Evolutionary conservation across 2,329 filamentous ascomycete species (phyloP), one percentile per base, ranked within the genome.

Genomic region (Aspergillus novoparasiticus): DNA sequence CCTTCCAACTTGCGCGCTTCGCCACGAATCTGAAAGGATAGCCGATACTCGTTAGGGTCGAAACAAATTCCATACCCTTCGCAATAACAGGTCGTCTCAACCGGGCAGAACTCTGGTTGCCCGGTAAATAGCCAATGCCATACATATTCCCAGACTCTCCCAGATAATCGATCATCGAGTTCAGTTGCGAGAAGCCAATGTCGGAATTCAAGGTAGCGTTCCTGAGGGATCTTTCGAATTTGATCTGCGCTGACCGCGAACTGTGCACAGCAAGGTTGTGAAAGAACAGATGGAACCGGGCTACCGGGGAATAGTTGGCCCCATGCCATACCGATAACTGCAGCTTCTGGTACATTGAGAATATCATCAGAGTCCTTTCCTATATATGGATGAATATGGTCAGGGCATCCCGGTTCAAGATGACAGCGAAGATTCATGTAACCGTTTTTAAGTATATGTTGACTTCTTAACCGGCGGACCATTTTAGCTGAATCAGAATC

Each of bases 401-500:
- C 78, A 0, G 82, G 81, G 66, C 83, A 85, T n/a, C 83, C 83
- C 1, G 81, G 79, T 21, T 78, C 75, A 72, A 81, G 80, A 50
- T 83, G 79, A 71, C 84, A 86, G 21, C 84, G 81, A 23, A 83
- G 71, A 61, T 84, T 84, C 68, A 83, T 80, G 68, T 82, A 86
- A 6, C 84, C 84, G 48, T 76, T 68, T 46, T 76, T 68, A 4
- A 74, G 73, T 21, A 85, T 77, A 57, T 77, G 76, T 14, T 72
- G 74, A 73, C 79, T 72, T 64, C 79, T 80, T 59, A 84, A 74
- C 48, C 76, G 73, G 43, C 73, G 69, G 36, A 84, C 73, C 71
- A 78, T 82, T 66, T 74, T 74, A 19, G 71, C 76, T 48, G 79
- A 78, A 63, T 81, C 81, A 62, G 75, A 77, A 65, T 77, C 75